These are phyloP conservation scores for Xylogone sp. DNA, from an alignment of 2,329 filamentous ascomycete species.

Conservation along the genomic window DNA sequence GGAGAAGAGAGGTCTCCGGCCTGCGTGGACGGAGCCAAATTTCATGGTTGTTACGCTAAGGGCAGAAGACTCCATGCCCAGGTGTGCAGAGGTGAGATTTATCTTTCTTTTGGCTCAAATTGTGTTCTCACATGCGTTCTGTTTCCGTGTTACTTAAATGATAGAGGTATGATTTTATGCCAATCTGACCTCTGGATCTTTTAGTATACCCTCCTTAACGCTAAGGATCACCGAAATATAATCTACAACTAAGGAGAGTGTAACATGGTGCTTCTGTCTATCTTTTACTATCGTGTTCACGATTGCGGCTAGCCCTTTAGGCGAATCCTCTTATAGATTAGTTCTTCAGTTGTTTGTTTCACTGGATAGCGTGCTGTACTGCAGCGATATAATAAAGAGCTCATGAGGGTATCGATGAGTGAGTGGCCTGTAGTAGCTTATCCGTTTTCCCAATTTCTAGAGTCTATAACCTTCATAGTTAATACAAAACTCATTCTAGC, in stretches of 20 bases:
- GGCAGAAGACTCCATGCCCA: slow-evolving; percentile 14
- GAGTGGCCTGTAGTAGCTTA: too few relatives aligned
- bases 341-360: too few relatives aligned
- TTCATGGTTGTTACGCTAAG: slow-evolving; percentile 17
- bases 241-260: not conserved
- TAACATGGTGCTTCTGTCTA: too few relatives aligned
- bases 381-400: too few relatives aligned
- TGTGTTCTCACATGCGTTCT: not conserved
- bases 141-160: too few relatives aligned
- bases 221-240: slow-evolving; percentile 2
- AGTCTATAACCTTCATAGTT: not conserved
- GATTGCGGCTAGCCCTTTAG: too few relatives aligned
- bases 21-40: slow-evolving; percentile 24
- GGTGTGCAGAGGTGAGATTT: slow-evolving; percentile 16
- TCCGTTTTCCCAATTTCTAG: not conserved
- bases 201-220: slow-evolving; percentile 7
- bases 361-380: too few relatives aligned
- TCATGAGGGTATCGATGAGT: too few relatives aligned
- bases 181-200: not conserved
- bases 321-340: too few relatives aligned
- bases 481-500: too few relatives aligned
- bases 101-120: not conserved
- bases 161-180: too few relatives aligned
- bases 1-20: slow-evolving; percentile 22
- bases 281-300: not conserved